Evolutionary conservation across 305 asterid genomes (phyloP).

Genomic region (Fraxinus dipetala): DNA sequence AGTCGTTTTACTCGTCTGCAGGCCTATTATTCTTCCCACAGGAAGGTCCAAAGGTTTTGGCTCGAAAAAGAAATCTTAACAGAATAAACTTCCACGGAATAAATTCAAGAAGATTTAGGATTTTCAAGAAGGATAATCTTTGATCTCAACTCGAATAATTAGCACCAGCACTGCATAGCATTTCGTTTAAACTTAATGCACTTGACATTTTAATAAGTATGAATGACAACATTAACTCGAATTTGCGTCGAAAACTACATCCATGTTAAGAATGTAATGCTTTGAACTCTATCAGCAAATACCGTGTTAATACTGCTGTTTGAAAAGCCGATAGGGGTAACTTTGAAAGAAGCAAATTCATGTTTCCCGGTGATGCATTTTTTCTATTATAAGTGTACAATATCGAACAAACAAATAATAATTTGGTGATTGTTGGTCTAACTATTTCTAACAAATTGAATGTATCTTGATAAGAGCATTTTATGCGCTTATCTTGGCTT

Average conservation of each 20-base stretch:
- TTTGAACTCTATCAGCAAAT: neutral
- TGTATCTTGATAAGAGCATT: neutral
- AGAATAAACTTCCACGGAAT: conserved; percentile 29
- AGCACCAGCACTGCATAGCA: neutral
- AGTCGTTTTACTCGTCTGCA: conserved; percentile 32
- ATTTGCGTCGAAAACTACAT: neutral
- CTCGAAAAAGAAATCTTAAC: conserved; percentile 16
- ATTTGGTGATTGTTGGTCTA: neutral
- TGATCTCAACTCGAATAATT: conserved; percentile 3
- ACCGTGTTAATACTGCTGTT: neutral
- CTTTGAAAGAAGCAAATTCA: neutral
- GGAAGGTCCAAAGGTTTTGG: conserved; percentile 17
- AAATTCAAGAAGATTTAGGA: conserved; percentile 13
- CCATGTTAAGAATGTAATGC: neutral
- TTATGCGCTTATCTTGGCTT: too few relatives aligned
- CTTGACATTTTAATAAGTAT: neutral
- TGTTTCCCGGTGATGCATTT: neutral
- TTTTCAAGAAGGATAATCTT: neutral
- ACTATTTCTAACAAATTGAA: neutral
- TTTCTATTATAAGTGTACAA: neutral
- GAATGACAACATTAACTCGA: neutral
- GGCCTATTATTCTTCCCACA: conserved; percentile 40
- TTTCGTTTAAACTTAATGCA: neutral
- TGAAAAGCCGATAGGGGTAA: neutral
- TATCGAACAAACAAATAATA: too few relatives aligned